phyloP scores from a whole-genome alignment of 768 basidiomycete species.

The Collybiopsis luxurians region DNA sequence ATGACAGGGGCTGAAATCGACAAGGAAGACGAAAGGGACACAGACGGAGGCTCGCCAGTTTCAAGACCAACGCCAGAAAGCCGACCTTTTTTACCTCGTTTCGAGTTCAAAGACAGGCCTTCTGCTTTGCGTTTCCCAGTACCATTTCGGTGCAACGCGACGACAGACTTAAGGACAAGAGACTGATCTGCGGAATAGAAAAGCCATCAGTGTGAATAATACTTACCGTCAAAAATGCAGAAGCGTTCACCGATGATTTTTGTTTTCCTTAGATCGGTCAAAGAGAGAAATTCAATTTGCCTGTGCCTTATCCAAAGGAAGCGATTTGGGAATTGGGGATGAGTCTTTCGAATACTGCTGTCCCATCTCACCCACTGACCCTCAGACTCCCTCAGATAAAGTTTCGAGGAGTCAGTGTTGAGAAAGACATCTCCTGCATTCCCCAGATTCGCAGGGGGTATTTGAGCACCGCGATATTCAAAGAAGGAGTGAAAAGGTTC shows the following conservation, averaged over 20 bases:
- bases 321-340: not conserved
- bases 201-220: not conserved
- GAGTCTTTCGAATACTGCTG: not conserved
- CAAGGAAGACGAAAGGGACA: too few species aligned
- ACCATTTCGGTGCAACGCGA: not conserved
- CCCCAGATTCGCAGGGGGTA: not conserved
- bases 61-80: not conserved
- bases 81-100: slow-evolving; percentile 4
- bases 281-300: not conserved
- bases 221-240: not conserved
- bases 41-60: too few species aligned
- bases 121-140: not conserved
- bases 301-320: not conserved
- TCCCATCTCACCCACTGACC: not conserved
- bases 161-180: not conserved
- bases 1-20: too few species aligned
- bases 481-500: not conserved
- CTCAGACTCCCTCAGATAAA: not conserved
- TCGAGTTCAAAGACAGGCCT: not conserved
- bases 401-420: not conserved
- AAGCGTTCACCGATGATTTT: not conserved
- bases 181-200: not conserved
- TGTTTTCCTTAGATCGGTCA: not conserved
- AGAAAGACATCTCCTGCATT: not conserved
- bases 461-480: not conserved